Conservation (phyloP, 2,329 filamentous ascomycete species). For the Cordyceps pruinosa region DNA sequence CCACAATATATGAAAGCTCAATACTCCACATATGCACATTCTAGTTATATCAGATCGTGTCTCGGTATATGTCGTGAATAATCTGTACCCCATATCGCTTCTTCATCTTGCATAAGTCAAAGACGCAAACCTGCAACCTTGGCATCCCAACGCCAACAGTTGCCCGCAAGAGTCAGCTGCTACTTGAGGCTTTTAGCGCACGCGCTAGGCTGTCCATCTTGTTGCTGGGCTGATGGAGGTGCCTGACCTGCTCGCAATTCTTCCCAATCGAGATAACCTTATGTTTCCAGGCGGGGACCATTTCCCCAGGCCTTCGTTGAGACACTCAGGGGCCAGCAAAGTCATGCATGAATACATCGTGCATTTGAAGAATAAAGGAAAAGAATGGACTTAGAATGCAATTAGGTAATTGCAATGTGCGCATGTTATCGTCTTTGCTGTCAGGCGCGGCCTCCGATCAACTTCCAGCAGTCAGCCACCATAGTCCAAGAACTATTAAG, state of each 20-base stretch:
- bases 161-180: neutral
- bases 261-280: neutral
- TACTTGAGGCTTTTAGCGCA: neutral
- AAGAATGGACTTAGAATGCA: too few relatives aligned
- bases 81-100: too few relatives aligned
- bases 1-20: too few relatives aligned
- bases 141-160: too few relatives aligned
- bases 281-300: neutral
- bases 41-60: too few relatives aligned
- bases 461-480: neutral
- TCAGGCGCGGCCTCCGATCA: neutral
- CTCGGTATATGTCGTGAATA: too few relatives aligned
- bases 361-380: neutral
- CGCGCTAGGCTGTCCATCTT: neutral
- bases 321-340: neutral
- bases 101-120: too few relatives aligned
- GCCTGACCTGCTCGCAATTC: neutral
- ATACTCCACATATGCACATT: too few relatives aligned
- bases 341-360: neutral
- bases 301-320: too few relatives aligned
- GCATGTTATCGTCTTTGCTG: neutral
- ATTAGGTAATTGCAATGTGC: neutral
- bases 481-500: neutral
- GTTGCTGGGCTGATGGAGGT: neutral
- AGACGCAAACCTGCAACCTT: too few relatives aligned